phyloP scores from a whole-genome alignment of 345 rosid genomes.

The Eucalyptus sp. region DNA sequence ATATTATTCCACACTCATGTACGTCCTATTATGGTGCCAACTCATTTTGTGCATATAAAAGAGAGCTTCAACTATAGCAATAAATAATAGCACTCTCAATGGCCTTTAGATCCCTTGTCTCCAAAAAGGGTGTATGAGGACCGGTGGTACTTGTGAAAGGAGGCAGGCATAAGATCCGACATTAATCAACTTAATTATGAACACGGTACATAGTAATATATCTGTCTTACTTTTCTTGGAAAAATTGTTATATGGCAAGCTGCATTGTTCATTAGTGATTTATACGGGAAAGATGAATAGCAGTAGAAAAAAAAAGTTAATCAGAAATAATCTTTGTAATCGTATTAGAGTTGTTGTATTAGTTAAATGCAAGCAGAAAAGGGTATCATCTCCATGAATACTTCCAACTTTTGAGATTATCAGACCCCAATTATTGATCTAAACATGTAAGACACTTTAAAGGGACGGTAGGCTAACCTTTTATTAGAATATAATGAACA shows the following conservation, averaged over 20 bases:
- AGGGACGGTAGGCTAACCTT: background rate
- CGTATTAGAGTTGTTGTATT: background rate
- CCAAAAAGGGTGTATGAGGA: constrained; percentile 17
- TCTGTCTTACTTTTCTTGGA: background rate
- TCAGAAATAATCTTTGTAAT: background rate
- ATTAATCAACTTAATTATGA: background rate
- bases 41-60: background rate
- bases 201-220: background rate
- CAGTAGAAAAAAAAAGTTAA: background rate
- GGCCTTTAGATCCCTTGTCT: constrained; percentile 11
- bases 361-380: background rate
- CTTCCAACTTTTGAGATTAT: background rate
- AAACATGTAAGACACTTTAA: background rate
- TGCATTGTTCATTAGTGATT: background rate
- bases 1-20: background rate
- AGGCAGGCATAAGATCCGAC: background rate
- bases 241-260: background rate
- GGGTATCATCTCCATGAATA: background rate
- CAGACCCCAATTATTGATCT: background rate
- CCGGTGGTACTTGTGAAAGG: constrained; percentile 10
- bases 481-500: background rate
- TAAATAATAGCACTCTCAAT: background rate
- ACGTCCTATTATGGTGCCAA: constrained; percentile 6
- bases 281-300: background rate
- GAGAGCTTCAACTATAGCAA: background rate